Conservation (phyloP, 495 filamentous ascomycete genomes). For the Neurospora sp. region DNA sequence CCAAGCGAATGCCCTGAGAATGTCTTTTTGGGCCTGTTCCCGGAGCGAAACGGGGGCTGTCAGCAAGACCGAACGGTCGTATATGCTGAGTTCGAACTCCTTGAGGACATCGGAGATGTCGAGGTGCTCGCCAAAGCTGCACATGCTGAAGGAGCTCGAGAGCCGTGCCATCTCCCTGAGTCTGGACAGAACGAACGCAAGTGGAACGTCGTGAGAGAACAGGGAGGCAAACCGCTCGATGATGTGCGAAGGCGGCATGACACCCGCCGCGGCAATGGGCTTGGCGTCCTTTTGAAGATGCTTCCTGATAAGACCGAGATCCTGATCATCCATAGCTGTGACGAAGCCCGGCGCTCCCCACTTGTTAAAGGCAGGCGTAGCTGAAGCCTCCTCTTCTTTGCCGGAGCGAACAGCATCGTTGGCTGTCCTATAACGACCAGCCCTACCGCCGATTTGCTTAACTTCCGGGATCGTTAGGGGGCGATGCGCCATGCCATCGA, state of each 20-base stretch:
- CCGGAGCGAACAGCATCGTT: conserved; percentile 29
- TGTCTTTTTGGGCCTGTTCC: conserved; percentile 23
- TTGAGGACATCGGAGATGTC: conserved; percentile 62
- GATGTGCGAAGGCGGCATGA: conserved; percentile 55
- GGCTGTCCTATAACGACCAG: conserved; percentile 78
- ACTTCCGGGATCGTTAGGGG: conserved; percentile 61
- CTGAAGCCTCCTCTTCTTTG: conserved; percentile 22
- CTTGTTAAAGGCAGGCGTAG: conserved; percentile 18
- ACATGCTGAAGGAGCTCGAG: conserved; percentile 62
- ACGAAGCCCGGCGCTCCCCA: conserved; percentile 54
- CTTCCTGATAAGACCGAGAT: conserved; percentile 50
- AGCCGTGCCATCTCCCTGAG: conserved; percentile 54
- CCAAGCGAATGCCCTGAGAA: conserved; percentile 49
- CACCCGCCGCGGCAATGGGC: conserved; percentile 62
- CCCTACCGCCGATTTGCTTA: conserved; percentile 91
- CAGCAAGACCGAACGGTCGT: conserved; percentile 67
- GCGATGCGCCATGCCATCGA: conserved; percentile 38
- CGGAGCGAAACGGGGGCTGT: conserved; percentile 48
- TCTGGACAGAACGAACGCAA: conserved; percentile 65
- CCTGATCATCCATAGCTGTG: conserved; percentile 63
- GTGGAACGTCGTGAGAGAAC: conserved; percentile 65
- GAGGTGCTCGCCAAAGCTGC: conserved; percentile 46
- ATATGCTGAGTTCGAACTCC: conserved; percentile 49
- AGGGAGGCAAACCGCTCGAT: conserved; percentile 64
- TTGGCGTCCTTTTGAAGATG: conserved; percentile 53